Evolutionary conservation across 2,329 filamentous ascomycete genomes (phyloP).

Genomic region (Keithomyces neogunnii): DNA sequence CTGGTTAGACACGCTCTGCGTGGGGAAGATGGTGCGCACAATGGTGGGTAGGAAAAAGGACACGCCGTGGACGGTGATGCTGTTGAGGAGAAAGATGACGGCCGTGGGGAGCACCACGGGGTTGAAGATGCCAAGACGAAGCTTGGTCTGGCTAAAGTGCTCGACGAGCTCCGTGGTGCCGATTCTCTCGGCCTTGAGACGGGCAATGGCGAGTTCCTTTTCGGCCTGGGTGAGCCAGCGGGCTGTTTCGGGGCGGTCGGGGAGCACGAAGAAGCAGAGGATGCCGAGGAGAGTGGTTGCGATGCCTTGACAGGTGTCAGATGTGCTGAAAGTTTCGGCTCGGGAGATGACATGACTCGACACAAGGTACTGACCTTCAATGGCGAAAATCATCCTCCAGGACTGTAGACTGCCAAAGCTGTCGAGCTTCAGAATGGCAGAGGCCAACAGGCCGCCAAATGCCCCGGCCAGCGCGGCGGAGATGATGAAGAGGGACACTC

Average conservation of each 20-base stretch:
- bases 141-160: conserved; percentile 50
- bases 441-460: conserved; percentile 57
- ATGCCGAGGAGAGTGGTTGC: conserved; percentile 43
- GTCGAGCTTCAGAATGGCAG: conserved; percentile 51
- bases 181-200: conserved; percentile 50
- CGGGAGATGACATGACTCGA: not conserved
- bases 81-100: conserved; percentile 55
- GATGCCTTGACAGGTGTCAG: conserved; percentile 34
- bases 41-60: conserved; percentile 67
- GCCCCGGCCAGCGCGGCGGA: conserved; percentile 58
- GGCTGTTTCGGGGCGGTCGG: conserved; percentile 57
- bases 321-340: not conserved
- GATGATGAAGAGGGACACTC: conserved; percentile 55
- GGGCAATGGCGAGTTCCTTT: conserved; percentile 52
- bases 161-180: conserved; percentile 48
- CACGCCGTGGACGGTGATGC: conserved; percentile 64
- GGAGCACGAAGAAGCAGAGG: conserved; percentile 52
- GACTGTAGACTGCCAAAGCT: conserved; percentile 43
- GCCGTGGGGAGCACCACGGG: conserved; percentile 44
- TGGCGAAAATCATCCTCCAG: conserved; percentile 65
- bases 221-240: conserved; percentile 56
- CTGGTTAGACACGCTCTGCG: conserved; percentile 45
- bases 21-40: conserved; percentile 58
- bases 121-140: conserved; percentile 52
- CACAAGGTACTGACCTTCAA: conserved; percentile 35